Evolutionary conservation across 257 asterid species (phyloP).

Genomic region (Salvia rosmarinus): DNA sequence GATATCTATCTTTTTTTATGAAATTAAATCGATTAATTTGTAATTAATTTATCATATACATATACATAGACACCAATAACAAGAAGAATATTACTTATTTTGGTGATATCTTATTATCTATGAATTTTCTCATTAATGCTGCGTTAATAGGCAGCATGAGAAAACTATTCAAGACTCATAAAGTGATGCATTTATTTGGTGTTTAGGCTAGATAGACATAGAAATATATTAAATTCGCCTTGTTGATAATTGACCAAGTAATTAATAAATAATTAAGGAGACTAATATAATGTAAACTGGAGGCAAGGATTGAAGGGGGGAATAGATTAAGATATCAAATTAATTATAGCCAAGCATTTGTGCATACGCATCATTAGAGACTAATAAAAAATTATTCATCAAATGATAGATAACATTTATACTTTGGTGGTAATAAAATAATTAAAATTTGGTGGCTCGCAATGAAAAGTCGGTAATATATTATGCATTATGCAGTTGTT

Average conservation of each 20-base stretch:
- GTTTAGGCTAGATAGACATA: neutral
- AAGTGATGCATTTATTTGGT: neutral
- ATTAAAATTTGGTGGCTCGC: slow-evolving; percentile 45
- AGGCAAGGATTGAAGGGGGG: slow-evolving; percentile 13
- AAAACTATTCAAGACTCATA: neutral
- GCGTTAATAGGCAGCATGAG: neutral
- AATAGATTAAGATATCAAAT: slow-evolving; percentile 33
- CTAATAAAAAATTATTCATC: neutral
- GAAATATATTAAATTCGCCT: neutral
- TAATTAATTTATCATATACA: neutral
- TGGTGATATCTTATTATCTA: neutral
- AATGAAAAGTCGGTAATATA: slow-evolving; percentile 41
- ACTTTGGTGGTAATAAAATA: slow-evolving; percentile 30
- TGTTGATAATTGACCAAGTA: neutral
- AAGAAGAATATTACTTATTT: neutral
- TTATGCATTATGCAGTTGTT: slow-evolving; percentile 37
- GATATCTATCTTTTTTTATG: neutral
- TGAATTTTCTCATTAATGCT: neutral
- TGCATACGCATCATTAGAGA: neutral
- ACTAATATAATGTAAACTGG: slow-evolving; percentile 9
- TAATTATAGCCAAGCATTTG: slow-evolving; percentile 32
- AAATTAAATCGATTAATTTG: neutral
- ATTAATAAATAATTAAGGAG: neutral
- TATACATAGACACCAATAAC: neutral
- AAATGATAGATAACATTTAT: slow-evolving; percentile 3